Evolutionary conservation across 352 stramenopile species (phyloP).

Genomic region (Phytophthora melonis): DNA sequence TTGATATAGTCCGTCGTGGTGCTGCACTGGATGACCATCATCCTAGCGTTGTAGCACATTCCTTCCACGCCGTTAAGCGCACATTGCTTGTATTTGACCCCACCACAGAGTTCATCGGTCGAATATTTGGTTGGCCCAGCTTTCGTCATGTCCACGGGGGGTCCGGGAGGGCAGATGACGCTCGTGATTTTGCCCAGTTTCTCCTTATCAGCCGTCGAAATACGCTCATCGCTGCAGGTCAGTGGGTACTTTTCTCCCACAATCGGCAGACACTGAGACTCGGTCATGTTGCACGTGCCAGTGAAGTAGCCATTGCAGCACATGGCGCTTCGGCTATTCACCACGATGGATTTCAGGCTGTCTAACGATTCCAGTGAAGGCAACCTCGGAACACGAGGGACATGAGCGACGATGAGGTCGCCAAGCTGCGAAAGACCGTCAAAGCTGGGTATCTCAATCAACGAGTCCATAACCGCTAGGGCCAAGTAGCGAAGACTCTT

Average conservation of each 20-base stretch:
- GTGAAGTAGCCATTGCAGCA: slow-evolving; percentile 51
- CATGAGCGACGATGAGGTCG: slow-evolving; percentile 34
- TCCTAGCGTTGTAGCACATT: slow-evolving; percentile 41
- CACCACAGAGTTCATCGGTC: slow-evolving; percentile 33
- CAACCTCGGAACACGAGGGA: slow-evolving; percentile 7
- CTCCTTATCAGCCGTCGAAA: slow-evolving; percentile 16
- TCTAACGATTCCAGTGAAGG: slow-evolving; percentile 28
- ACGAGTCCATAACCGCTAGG: slow-evolving; percentile 27
- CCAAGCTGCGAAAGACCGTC: slow-evolving; percentile 28
- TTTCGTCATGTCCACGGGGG: slow-evolving; percentile 14
- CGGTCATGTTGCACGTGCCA: slow-evolving; percentile 31
- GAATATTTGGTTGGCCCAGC: slow-evolving; percentile 34
- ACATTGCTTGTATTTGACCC: slow-evolving; percentile 40
- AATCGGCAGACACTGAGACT: slow-evolving; percentile 35
- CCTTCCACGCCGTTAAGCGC: slow-evolving; percentile 16
- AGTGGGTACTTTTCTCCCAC: slow-evolving; percentile 27
- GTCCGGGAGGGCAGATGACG: slow-evolving; percentile 16
- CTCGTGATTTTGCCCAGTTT: slow-evolving; percentile 4
- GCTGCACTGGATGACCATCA: slow-evolving; percentile 33
- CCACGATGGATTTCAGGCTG: slow-evolving; percentile 28
- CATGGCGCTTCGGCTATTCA: slow-evolving; percentile 32
- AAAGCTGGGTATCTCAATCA: slow-evolving; percentile 37
- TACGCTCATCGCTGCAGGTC: slow-evolving; percentile 26
- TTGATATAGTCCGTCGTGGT: slow-evolving; percentile 14
- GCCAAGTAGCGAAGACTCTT: slow-evolving; percentile 31